Evolutionary conservation across 202 grass and related monocot genomes (phyloP).

Genomic region (Brachypodium distachyon): DNA sequence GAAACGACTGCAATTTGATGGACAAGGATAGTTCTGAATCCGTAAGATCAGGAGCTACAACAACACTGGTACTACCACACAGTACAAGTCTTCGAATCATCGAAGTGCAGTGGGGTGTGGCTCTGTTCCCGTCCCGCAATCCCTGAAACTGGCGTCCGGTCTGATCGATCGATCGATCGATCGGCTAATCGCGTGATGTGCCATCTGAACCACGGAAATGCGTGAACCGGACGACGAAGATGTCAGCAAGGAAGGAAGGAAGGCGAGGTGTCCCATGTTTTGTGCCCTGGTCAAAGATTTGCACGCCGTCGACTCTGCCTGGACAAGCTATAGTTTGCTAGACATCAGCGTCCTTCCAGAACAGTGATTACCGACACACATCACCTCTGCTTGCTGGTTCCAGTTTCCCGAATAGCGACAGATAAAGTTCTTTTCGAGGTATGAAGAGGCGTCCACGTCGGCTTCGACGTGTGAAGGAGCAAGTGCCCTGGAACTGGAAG

Average conservation of each 20-base stretch:
- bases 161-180: background rate
- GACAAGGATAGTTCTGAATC: background rate
- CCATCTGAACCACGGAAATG: slow-evolving; percentile 5
- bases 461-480: background rate
- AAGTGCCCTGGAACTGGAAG: background rate
- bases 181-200: background rate
- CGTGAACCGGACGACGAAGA: background rate
- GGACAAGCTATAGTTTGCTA: background rate
- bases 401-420: background rate
- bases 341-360: background rate
- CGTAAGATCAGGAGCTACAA: background rate
- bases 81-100: background rate
- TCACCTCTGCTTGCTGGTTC: background rate
- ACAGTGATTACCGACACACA: background rate
- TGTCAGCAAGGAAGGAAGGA: background rate
- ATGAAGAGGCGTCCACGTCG: background rate
- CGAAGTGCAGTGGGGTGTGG: too few species aligned
- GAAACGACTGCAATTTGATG: background rate
- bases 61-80: too few species aligned
- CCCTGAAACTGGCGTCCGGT: background rate
- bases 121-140: too few species aligned
- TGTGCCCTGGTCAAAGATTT: too few species aligned
- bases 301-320: too few species aligned
- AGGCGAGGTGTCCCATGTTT: background rate
- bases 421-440: background rate